Conservation (phyloP, 2,329 filamentous ascomycete genomes). For the Colletotrichum lentis region DNA sequence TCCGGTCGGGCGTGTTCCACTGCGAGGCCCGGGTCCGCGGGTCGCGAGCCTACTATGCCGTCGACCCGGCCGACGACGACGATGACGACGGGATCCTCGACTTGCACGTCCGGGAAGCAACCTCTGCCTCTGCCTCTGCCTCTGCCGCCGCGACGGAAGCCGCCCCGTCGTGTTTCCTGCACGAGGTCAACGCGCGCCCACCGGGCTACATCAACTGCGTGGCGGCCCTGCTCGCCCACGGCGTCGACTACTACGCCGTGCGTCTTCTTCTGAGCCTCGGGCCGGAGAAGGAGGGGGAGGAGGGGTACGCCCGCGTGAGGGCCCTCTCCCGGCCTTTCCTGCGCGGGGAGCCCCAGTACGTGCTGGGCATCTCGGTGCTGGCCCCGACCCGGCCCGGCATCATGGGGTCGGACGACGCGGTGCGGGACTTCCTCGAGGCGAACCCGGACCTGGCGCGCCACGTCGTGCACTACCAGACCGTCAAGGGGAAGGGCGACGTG, state of each 20-base stretch:
- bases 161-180: conserved; percentile 39
- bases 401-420: conserved; percentile 31
- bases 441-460: conserved; percentile 20
- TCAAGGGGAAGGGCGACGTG: conserved; percentile 23
- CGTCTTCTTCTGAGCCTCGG: conserved; percentile 40
- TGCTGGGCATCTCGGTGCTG: conserved; percentile 36
- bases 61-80: conserved; percentile 29
- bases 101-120: conserved; percentile 13
- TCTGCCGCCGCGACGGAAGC: neutral
- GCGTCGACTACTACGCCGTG: conserved; percentile 45
- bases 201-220: conserved; percentile 42
- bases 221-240: conserved; percentile 41
- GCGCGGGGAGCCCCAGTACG: conserved; percentile 34
- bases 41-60: conserved; percentile 40
- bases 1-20: conserved; percentile 44
- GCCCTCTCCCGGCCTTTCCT: conserved; percentile 40
- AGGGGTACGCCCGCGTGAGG: conserved; percentile 31
- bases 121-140: no score
- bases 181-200: conserved; percentile 45
- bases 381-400: conserved; percentile 29
- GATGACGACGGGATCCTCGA: no score
- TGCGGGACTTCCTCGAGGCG: conserved; percentile 9
- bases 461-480: conserved; percentile 33
- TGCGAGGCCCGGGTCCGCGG: conserved; percentile 44
- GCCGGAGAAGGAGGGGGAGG: conserved; percentile 16